A percentile compares a stretch with the other conserved stretches of the same genome.
These are phyloP conservation scores for Diaporthe velutina DNA, from an alignment of 2,329 filamentous ascomycete species.

Conservation along the genomic window DNA sequence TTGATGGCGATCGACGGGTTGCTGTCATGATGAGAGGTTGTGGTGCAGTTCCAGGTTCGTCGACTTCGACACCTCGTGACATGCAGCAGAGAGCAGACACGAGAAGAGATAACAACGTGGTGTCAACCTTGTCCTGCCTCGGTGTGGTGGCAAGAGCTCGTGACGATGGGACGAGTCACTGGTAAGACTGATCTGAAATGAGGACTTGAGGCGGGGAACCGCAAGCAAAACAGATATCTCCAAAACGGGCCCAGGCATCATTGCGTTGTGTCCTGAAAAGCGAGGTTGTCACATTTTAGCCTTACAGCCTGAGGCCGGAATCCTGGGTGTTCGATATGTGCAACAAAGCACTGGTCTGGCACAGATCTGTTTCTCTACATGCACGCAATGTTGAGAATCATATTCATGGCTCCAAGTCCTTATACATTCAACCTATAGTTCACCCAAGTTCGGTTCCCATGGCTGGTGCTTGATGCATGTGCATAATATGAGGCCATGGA, in stretches of 20 bases:
- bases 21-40: not conserved
- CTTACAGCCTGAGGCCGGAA: slow-evolving; percentile 38
- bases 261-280: slow-evolving; percentile 40
- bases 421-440: not conserved
- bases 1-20: not conserved
- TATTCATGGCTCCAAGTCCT: rapidly evolving
- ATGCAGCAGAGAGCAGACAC: not conserved
- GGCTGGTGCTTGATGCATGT: not conserved
- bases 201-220: slow-evolving; percentile 5
- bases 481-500: not conserved
- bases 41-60: not conserved
- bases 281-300: slow-evolving; percentile 38
- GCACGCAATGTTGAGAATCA: too few species aligned
- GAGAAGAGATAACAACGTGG: not conserved
- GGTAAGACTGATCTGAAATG: not conserved
- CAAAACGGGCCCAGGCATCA: slow-evolving; percentile 34
- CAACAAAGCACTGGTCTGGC: too few species aligned
- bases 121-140: not conserved
- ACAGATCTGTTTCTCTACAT: too few species aligned
- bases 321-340: not conserved
- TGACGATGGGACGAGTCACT: not conserved
- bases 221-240: not conserved
- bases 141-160: not conserved
- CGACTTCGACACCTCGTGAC: not conserved
- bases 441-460: too few species aligned